Evolutionary conservation across 163 green algal genomes (phyloP).

Genomic region (Trebouxiophyceae sp.): DNA sequence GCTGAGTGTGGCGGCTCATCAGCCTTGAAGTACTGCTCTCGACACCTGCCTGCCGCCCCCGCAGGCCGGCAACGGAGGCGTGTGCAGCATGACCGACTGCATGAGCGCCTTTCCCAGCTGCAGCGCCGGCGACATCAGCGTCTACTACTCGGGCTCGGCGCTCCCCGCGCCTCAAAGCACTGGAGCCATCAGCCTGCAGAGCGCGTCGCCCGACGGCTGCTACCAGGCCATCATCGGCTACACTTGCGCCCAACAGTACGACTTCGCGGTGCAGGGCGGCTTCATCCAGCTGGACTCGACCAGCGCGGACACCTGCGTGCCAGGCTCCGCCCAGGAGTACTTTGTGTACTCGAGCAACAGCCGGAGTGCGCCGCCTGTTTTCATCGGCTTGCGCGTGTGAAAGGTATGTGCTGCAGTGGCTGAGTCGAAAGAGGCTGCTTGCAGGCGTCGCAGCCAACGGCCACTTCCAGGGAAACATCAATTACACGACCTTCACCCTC

Average conservation of each 20-base stretch:
- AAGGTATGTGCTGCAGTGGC: neutral
- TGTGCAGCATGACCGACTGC: neutral
- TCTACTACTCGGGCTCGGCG: neutral
- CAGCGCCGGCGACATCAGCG: neutral
- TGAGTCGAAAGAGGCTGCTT: neutral
- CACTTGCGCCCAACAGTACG: neutral
- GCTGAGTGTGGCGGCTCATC: neutral
- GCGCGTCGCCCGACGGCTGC: neutral
- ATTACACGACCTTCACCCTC: neutral
- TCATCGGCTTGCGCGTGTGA: neutral
- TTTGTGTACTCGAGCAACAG: neutral
- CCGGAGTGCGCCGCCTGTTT: neutral
- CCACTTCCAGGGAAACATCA: neutral
- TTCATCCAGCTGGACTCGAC: neutral
- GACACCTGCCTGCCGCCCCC: too few species aligned
- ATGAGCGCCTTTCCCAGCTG: neutral
- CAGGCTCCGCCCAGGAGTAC: neutral
- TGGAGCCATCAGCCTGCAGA: neutral
- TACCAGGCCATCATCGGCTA: neutral
- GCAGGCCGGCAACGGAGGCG: neutral
- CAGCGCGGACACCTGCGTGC: neutral
- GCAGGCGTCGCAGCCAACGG: neutral
- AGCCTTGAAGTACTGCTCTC: too few species aligned
- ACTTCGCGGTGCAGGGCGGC: neutral
- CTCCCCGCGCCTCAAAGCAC: neutral